These are phyloP conservation scores for Colletotrichum tanaceti DNA, from an alignment of 2,329 filamentous ascomycete genomes.

Conservation along the genomic window DNA sequence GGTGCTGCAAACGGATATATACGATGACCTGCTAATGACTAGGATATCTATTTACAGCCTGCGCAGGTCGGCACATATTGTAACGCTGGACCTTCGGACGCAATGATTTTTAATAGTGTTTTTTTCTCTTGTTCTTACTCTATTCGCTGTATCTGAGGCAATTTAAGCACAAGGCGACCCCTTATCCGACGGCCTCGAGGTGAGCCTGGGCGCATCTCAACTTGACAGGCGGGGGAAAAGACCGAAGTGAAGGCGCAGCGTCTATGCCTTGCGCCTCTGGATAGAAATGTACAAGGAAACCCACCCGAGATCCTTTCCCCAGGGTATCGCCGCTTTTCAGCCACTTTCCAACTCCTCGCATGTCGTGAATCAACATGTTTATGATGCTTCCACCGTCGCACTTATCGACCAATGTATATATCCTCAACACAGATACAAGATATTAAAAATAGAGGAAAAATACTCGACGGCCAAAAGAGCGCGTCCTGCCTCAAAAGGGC, in stretches of 20 bases:
- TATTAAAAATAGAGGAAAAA: constrained; percentile 37
- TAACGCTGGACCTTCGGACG: constrained; percentile 30
- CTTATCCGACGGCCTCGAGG: constrained; percentile 13
- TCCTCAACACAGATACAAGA: constrained; percentile 36
- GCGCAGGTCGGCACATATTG: constrained; percentile 31
- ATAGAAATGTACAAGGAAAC: constrained; percentile 37
- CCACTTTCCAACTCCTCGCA: constrained; percentile 34
- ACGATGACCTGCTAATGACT: constrained; percentile 30
- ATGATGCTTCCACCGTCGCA: constrained; percentile 16
- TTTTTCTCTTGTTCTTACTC: constrained; percentile 31
- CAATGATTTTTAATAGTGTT: constrained; percentile 31
- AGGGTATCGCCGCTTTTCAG: constrained; percentile 33
- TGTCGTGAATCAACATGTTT: constrained; percentile 18
- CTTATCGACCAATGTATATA: constrained; percentile 28
- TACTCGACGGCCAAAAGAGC: constrained; percentile 5
- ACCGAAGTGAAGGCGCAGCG: constrained; percentile 8
- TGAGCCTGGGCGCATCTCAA: constrained; percentile 25
- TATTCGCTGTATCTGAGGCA: constrained; percentile 36
- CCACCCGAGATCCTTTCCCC: constrained; percentile 17
- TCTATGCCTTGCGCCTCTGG: constrained; percentile 15
- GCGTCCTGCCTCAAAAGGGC: neutral
- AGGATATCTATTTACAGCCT: constrained; percentile 36
- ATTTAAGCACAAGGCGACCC: constrained; percentile 28
- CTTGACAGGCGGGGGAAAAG: constrained; percentile 32
- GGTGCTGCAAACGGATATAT: constrained; percentile 34